Conservation (phyloP, 179 eudicot species). For the Gypsophila paniculata region DNA sequence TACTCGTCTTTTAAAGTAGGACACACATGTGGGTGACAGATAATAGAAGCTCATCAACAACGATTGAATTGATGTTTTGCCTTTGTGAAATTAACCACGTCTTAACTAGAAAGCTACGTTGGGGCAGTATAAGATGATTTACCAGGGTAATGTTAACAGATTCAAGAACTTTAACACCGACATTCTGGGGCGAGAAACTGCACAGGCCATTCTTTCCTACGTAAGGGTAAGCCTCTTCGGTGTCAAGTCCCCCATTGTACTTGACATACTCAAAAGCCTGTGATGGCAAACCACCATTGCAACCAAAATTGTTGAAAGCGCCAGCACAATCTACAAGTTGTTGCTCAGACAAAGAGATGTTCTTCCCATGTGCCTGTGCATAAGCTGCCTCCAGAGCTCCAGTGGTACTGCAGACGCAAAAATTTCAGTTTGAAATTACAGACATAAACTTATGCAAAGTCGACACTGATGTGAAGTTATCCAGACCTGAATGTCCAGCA, state of each 20-base stretch:
- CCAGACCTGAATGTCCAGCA: constrained; percentile 99
- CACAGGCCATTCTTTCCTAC: constrained; percentile 62
- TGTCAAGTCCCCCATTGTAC: constrained; percentile 89
- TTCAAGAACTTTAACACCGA: constrained; percentile 63
- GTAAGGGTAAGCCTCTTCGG: constrained; percentile 89
- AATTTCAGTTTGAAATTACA: background rate
- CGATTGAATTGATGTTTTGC: too few relatives aligned
- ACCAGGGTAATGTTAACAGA: constrained; percentile 88
- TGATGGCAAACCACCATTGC: constrained; percentile 92
- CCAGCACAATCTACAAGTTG: constrained; percentile 95
- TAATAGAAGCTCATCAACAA: too few relatives aligned
- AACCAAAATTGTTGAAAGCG: constrained; percentile 70
- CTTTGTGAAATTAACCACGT: too few relatives aligned
- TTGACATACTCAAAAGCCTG: constrained; percentile 93
- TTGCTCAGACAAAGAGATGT: constrained; percentile 86
- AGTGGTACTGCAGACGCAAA: constrained; percentile 57
- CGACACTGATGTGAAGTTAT: too few relatives aligned
- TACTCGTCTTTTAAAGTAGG: too few relatives aligned
- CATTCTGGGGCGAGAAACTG: constrained; percentile 58
- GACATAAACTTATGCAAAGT: background rate
- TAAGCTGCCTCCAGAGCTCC: constrained; percentile 98
- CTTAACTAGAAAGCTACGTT: background rate
- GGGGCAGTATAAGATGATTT: constrained; percentile 18
- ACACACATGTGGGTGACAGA: too few relatives aligned
- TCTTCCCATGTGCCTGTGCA: constrained; percentile 74